Conservation (phyloP, 2,329 filamentous ascomycete genomes). For the Apiospora hydei region DNA sequence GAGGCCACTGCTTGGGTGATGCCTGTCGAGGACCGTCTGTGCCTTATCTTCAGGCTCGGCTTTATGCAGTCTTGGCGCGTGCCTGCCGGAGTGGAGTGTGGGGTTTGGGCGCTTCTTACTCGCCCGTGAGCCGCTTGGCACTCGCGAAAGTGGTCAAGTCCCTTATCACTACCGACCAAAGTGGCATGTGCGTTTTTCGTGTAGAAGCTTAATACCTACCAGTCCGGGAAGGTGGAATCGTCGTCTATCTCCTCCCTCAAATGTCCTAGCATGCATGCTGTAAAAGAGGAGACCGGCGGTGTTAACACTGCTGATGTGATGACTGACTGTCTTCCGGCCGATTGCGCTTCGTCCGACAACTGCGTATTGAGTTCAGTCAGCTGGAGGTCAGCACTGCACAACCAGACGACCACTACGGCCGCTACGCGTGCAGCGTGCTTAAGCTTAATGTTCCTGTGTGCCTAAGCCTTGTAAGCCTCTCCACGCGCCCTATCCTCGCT, state of each 20-base stretch:
- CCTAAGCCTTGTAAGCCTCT: background rate
- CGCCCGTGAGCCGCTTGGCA: background rate
- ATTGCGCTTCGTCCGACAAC: background rate
- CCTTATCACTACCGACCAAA: slow-evolving; percentile 20
- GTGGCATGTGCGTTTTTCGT: slow-evolving; percentile 6
- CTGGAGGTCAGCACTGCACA: background rate
- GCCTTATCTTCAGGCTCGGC: slow-evolving; percentile 7
- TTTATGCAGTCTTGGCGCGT: slow-evolving; percentile 15
- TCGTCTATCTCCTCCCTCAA: background rate
- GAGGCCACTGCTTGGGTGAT: background rate
- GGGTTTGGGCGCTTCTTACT: background rate
- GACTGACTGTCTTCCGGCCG: background rate
- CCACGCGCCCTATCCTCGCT: background rate
- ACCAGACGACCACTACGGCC: no score
- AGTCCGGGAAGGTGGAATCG: slow-evolving; percentile 3
- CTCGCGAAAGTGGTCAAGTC: background rate
- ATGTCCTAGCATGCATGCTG: background rate
- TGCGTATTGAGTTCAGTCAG: background rate
- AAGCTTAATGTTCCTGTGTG: background rate
- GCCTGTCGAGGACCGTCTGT: background rate
- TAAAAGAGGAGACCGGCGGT: background rate
- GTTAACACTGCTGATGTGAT: background rate
- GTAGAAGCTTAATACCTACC: slow-evolving; percentile 11
- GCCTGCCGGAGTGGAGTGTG: background rate
- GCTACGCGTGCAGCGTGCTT: background rate